These are phyloP conservation scores for Cardamine chenopodiifolia DNA, from an alignment of 345 rosid species.

Conservation along the genomic window DNA sequence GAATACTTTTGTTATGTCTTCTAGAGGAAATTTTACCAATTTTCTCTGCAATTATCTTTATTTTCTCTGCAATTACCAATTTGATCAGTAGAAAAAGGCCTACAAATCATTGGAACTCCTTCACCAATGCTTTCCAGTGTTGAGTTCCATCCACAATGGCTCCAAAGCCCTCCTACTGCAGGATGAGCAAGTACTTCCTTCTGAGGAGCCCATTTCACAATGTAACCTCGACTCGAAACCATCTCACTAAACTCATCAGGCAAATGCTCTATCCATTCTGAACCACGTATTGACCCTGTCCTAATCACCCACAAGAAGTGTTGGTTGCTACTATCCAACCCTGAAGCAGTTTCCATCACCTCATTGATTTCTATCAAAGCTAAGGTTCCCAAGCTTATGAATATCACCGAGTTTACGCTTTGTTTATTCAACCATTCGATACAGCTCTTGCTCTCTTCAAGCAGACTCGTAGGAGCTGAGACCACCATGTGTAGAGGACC, in stretches of 20 bases:
- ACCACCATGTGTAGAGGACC: conserved; percentile 43
- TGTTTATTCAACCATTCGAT: conserved; percentile 52
- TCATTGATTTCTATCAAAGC: conserved; percentile 31
- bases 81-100: too few relatives aligned
- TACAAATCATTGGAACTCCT: conserved; percentile 48
- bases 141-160: conserved; percentile 48
- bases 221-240: conserved; percentile 31
- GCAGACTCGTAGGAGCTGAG: conserved; percentile 27
- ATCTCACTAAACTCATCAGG: conserved; percentile 32
- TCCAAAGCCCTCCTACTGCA: conserved; percentile 45
- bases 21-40: too few relatives aligned
- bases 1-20: too few relatives aligned
- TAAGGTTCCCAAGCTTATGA: conserved; percentile 62
- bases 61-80: too few relatives aligned
- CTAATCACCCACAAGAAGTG: conserved; percentile 43
- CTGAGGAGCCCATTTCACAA: conserved; percentile 46
- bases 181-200: conserved; percentile 31
- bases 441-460: conserved; percentile 48
- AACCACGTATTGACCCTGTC: conserved; percentile 35
- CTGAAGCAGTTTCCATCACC: conserved; percentile 36
- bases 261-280: conserved; percentile 26
- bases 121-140: conserved; percentile 41
- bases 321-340: conserved; percentile 38
- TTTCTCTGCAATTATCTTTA: too few relatives aligned
- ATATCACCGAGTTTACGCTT: conserved; percentile 45